Base-by-base conservation (phyloP, 75 land plant species). In the Picea sitchensis region DNA sequence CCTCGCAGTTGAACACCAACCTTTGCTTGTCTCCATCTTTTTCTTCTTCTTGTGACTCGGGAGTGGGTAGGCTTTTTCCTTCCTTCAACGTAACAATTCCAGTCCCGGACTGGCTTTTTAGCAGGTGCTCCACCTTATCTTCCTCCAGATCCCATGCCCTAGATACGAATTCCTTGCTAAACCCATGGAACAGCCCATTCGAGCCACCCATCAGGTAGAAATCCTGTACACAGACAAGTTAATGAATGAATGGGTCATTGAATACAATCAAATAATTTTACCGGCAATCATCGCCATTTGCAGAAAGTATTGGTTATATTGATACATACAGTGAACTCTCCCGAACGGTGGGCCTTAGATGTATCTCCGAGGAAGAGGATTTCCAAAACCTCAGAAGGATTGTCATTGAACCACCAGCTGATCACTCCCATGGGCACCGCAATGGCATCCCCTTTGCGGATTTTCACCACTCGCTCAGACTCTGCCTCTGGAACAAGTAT, bases 381-480 rank as follows among this genome's bases (percentile, higher is more conserved):
- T 2, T 77, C 86, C 54, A 93, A 80, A 20, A 18, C 12, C 38
- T 84, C 86, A 11, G 86, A 56, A 80, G 81, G 83, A 56, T 88
- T 83, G 69, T 84, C 84, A 88, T 89, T 87, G 79, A 81, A 88
- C 90, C 90, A 93, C 95, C 95, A 93, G 44, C 86, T 89, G 21
- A 91, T 83, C 15, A 87, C 86, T 17, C 95, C 95, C n/a, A 86
- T 80, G 21, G 95, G 95, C 13, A 93, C 78, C 20, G 91, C 92
- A 57, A 93, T 41, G 4, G 89, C 86, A 56, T 93, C 93, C 20
- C 95, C 93, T 61, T 81, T 85, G 85, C 86, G 89, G 78, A 93
- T 84, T 4, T 82, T 61, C 23, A 87, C 44, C 41, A 91, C 93
- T 61, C 86, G 83, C 80, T 93, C 95, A 38, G 87, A 82, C 7